phyloP scores from a whole-genome alignment of 2,329 filamentous ascomycete genomes.

The Aureobasidium sp. region DNA sequence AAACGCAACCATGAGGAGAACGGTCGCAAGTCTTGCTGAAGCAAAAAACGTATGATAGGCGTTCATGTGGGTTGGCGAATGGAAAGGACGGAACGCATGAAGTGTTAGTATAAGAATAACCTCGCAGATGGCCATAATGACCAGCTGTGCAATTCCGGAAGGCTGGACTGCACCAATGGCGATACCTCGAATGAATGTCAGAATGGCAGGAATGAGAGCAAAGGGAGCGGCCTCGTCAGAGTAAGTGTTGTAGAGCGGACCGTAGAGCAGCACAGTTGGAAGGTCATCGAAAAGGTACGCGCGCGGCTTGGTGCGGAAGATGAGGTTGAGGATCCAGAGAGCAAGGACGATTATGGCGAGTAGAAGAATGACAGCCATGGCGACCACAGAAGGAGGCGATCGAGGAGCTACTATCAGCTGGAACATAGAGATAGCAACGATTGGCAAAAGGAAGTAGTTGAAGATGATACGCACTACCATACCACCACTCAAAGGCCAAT shows the following conservation, averaged over 20 bases:
- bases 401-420: conserved; percentile 70
- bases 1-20: conserved; percentile 55
- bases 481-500: conserved; percentile 66
- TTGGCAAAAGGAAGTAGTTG: conserved; percentile 84
- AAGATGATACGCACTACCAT: conserved; percentile 70
- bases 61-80: conserved; percentile 93
- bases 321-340: conserved; percentile 71
- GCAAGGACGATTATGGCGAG: conserved; percentile 66
- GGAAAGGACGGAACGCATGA: conserved; percentile 83
- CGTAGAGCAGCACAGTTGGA: conserved; percentile 80
- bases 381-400: conserved; percentile 65
- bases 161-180: conserved; percentile 89
- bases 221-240: conserved; percentile 89
- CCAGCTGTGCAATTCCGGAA: conserved; percentile 86
- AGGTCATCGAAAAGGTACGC: conserved; percentile 90
- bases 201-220: conserved; percentile 74
- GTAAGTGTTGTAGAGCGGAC: conserved; percentile 94
- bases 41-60: conserved; percentile 86
- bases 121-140: conserved; percentile 88
- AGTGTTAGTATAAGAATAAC: conserved; percentile 82
- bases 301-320: conserved; percentile 72
- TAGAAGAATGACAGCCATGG: conserved; percentile 67
- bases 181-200: conserved; percentile 80
- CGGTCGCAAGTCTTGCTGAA: conserved; percentile 63
- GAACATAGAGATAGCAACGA: conserved; percentile 81